A percentile compares a stretch with the other conserved stretches of the same genome.
These are phyloP conservation scores for Solanum chacoense DNA, from an alignment of 305 asterid genomes.

Conservation along the genomic window DNA sequence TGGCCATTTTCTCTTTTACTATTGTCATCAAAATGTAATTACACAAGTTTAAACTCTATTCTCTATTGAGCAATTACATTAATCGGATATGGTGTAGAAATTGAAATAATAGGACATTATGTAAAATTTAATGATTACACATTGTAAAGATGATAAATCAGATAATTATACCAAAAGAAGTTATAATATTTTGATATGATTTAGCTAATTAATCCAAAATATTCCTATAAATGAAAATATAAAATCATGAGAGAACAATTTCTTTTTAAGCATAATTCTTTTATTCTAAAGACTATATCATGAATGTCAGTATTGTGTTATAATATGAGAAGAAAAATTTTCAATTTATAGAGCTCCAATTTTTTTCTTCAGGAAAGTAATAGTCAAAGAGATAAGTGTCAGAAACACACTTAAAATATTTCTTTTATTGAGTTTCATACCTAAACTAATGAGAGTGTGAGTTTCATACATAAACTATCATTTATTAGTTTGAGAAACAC, in stretches of 20 bases:
- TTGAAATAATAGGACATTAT: not conserved
- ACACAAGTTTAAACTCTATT: not conserved
- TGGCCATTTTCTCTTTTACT: too few relatives aligned
- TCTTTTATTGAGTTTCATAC: too few relatives aligned
- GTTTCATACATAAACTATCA: too few relatives aligned
- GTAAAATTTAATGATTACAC: not conserved
- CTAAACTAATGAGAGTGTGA: too few relatives aligned
- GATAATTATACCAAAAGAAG: not conserved
- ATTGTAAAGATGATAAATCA: not conserved
- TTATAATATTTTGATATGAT: not conserved
- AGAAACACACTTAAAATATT: too few relatives aligned
- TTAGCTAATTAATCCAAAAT: too few relatives aligned
- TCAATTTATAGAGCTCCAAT: not conserved
- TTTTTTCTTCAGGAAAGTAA: not conserved
- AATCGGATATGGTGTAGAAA: not conserved
- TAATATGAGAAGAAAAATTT: too few relatives aligned
- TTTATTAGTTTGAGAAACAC: too few relatives aligned
- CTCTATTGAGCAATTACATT: not conserved
- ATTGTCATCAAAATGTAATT: not conserved
- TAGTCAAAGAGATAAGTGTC: too few relatives aligned
- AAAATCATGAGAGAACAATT: not conserved
- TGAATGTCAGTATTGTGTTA: not conserved
- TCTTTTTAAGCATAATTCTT: not conserved
- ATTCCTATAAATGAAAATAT: too few relatives aligned
- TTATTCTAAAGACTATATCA: not conserved